Percentiles rank a stretch among this genome's conserved stretches.
Evolutionary conservation across 805 yeast species (phyloP).

Genomic region (Isabelozyma pseudorhagii): DNA sequence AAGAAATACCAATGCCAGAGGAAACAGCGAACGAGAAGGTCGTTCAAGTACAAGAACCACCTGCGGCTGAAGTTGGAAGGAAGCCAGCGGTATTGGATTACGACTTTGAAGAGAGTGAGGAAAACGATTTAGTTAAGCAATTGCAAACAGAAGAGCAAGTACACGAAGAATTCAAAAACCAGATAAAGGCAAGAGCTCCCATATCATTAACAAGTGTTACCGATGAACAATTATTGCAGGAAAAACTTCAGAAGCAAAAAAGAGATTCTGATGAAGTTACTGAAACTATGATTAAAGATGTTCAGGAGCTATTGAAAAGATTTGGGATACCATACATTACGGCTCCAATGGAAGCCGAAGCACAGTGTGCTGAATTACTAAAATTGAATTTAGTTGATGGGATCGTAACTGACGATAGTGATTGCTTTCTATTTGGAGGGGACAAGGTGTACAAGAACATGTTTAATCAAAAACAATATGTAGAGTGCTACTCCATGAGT

Average conservation of each 20-base stretch:
- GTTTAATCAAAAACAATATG: conserved; percentile 91
- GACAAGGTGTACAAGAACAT: conserved; percentile 79
- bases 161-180: conserved; percentile 56
- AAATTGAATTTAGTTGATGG: conserved; percentile 83
- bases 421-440: conserved; percentile 93
- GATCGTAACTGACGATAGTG: conserved; percentile 94
- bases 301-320: conserved; percentile 78
- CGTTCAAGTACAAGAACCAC: conserved; percentile 10
- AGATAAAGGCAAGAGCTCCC: conserved; percentile 19
- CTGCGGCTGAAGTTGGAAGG: conserved; percentile 1
- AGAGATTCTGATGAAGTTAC: conserved; percentile 94
- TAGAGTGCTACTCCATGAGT: conserved; percentile 69
- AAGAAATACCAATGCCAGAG: conserved; percentile 4
- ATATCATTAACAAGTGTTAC: conserved; percentile 35
- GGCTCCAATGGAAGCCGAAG: conserved; percentile 99
- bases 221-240: conserved; percentile 51
- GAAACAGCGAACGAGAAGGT: background rate
- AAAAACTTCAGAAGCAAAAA: conserved; percentile 61
- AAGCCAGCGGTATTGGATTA: conserved; percentile 44
- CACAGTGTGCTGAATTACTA: conserved; percentile 86
- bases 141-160: conserved; percentile 70
- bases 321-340: conserved; percentile 95
- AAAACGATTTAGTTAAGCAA: conserved; percentile 59
- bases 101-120: conserved; percentile 77
- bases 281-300: conserved; percentile 78